Conservation (phyloP, 2,329 filamentous ascomycete genomes). For the Paecilomyces sp. region DNA sequence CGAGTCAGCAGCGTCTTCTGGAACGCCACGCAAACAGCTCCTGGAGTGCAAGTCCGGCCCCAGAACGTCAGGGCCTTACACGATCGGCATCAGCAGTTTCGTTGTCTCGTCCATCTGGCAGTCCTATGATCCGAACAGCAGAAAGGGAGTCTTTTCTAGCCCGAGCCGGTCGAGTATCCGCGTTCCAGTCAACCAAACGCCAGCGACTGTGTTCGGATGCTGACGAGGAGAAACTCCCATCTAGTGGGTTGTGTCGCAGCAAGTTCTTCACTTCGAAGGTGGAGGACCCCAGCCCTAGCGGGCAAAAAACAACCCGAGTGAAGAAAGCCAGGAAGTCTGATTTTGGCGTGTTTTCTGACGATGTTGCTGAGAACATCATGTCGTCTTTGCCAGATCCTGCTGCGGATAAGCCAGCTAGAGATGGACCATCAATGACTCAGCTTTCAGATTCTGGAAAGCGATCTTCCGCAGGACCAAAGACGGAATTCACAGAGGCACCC, state of each 20-base stretch:
- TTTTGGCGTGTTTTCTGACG: slow-evolving; percentile 48
- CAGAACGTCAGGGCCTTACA: slow-evolving; percentile 26
- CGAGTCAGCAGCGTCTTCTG: slow-evolving; percentile 55
- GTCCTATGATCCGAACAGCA: slow-evolving; percentile 33
- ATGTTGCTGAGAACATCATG: slow-evolving; percentile 45
- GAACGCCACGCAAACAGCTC: slow-evolving; percentile 46
- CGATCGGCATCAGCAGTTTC: slow-evolving; percentile 28
- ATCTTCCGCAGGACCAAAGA: not conserved
- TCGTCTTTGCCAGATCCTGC: slow-evolving; percentile 34
- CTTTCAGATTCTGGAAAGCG: not conserved
- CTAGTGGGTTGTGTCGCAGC: slow-evolving; percentile 33
- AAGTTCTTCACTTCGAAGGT: slow-evolving; percentile 39
- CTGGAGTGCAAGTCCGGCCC: slow-evolving; percentile 49
- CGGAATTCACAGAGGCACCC: not conserved
- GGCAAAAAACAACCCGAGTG: slow-evolving; percentile 24
- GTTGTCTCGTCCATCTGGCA: slow-evolving; percentile 31
- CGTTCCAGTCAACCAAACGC: slow-evolving; percentile 43
- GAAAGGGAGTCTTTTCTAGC: slow-evolving; percentile 34
- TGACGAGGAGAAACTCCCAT: slow-evolving; percentile 25
- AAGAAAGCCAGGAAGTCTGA: slow-evolving; percentile 37
- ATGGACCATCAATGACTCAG: slow-evolving; percentile 8
- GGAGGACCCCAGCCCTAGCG: slow-evolving; percentile 32
- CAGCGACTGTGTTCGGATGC: slow-evolving; percentile 46
- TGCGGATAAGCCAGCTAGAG: slow-evolving; percentile 1
- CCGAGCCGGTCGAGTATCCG: slow-evolving; percentile 29